A percentile compares a stretch with the other conserved stretches of the same genome.
These are phyloP conservation scores for Camellia japonica DNA, from an alignment of 148 eudicot genomes.

Conservation along the genomic window DNA sequence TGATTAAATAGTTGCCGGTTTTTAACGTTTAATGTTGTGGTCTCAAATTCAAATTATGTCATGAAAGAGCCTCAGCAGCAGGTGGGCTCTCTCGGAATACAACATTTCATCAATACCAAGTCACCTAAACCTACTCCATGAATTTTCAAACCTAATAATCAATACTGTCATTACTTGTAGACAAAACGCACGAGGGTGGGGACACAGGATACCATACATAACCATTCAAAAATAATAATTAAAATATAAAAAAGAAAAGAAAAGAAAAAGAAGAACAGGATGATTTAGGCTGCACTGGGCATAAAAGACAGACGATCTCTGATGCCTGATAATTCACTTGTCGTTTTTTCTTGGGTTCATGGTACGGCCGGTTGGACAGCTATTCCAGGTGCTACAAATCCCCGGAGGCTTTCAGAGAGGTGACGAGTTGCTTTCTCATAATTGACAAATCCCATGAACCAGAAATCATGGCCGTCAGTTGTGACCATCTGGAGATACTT, in stretches of 20 bases:
- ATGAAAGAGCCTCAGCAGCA: no score
- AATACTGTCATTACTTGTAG: no score
- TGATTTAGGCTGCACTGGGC: no score
- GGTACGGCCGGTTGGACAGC: constrained; percentile 15
- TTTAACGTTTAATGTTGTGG: no score
- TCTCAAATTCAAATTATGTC: no score
- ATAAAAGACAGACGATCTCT: not conserved
- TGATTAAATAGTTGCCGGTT: no score
- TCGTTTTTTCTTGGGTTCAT: no score
- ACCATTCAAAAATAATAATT: no score
- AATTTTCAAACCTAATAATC: not conserved
- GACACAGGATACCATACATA: no score
- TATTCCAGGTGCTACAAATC: constrained; percentile 26
- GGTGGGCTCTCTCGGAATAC: not conserved
- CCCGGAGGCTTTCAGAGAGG: constrained; percentile 31
- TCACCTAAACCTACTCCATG: not conserved
- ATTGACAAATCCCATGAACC: constrained; percentile 59
- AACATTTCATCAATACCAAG: not conserved
- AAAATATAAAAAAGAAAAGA: no score
- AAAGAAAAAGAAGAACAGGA: no score
- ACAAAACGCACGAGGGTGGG: no score
- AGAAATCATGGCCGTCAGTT: constrained; percentile 44
- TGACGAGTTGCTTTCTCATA: constrained; percentile 48
- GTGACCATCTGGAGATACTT: constrained; percentile 42
- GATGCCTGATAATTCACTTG: not conserved